Percentiles rank a stretch among this genome's conserved stretches.
These are phyloP conservation scores for Udeniomyces megalosporus DNA, from an alignment of 768 basidiomycete species.

Conservation along the genomic window DNA sequence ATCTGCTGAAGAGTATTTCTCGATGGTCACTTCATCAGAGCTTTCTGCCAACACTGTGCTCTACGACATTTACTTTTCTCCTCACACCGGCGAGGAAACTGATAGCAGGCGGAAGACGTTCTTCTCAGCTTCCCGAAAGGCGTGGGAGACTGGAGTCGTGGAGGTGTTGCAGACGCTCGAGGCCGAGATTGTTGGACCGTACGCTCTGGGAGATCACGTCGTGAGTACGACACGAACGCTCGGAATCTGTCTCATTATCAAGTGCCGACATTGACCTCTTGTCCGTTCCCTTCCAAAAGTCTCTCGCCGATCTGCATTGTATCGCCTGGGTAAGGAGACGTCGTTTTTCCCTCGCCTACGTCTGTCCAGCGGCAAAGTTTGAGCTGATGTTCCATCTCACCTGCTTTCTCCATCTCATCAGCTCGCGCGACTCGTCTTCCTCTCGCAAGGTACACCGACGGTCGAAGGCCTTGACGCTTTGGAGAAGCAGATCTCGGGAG, in stretches of 20 bases:
- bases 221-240: conserved; percentile 23
- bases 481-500: conserved; percentile 38
- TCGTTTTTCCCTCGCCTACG: not conserved
- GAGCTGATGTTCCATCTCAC: not conserved
- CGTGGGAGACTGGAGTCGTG: conserved; percentile 27
- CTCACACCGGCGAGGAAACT: not conserved
- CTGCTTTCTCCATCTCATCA: too few species aligned
- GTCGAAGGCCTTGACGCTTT: conserved; percentile 22
- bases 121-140: conserved; percentile 25
- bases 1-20: too few species aligned
- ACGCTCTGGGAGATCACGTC: conserved; percentile 51
- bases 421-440: conserved; percentile 37
- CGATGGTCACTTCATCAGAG: not conserved
- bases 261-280: not conserved
- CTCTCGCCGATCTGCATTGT: conserved; percentile 63
- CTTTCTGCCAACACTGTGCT: conserved; percentile 24
- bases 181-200: conserved; percentile 25
- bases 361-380: not conserved
- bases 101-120: conserved; percentile 21
- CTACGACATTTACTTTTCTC: conserved; percentile 21
- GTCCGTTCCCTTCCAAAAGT: conserved; percentile 25
- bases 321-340: conserved; percentile 45
- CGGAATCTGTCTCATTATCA: too few species aligned
- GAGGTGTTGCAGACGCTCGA: conserved; percentile 27
- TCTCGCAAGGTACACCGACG: conserved; percentile 40